Conservation (phyloP, 305 asterid genomes). For the Fraxinus velutina region DNA sequence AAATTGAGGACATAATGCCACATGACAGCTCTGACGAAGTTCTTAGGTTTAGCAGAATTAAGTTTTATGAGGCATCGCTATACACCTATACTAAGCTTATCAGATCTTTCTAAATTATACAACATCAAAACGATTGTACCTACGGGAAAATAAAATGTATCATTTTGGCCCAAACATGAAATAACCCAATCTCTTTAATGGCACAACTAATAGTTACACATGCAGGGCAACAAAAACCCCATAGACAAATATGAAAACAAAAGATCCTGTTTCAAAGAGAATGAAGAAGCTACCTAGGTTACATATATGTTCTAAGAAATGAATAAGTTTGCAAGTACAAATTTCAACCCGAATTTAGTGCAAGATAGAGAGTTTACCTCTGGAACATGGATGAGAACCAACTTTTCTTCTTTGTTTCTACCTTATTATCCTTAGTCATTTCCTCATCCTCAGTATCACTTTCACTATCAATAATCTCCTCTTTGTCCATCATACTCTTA, state of each 20-base stretch:
- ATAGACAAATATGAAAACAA: background rate
- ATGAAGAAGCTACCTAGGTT: background rate
- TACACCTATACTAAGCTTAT: background rate
- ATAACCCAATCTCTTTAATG: background rate
- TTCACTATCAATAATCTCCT: slow-evolving; percentile 74
- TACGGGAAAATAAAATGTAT: background rate
- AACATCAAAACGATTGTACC: background rate
- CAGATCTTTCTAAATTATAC: background rate
- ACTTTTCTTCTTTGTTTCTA: slow-evolving; percentile 62
- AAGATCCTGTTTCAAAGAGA: background rate
- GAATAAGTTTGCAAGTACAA: background rate
- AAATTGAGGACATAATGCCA: background rate
- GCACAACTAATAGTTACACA: background rate
- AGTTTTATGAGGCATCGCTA: background rate
- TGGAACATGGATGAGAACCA: slow-evolving; percentile 94
- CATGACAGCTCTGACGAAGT: background rate
- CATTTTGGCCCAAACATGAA: background rate
- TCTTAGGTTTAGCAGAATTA: background rate
- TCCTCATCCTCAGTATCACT: slow-evolving; percentile 73
- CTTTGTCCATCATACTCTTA: slow-evolving; percentile 96
- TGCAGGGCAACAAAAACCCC: background rate
- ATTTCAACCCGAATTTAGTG: background rate
- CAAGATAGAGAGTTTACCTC: slow-evolving; percentile 44
- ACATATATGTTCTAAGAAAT: background rate
- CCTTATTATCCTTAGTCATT: slow-evolving; percentile 41